Conservation (phyloP, 148 eudicot genomes). For the Dysphania ambrosioides region DNA sequence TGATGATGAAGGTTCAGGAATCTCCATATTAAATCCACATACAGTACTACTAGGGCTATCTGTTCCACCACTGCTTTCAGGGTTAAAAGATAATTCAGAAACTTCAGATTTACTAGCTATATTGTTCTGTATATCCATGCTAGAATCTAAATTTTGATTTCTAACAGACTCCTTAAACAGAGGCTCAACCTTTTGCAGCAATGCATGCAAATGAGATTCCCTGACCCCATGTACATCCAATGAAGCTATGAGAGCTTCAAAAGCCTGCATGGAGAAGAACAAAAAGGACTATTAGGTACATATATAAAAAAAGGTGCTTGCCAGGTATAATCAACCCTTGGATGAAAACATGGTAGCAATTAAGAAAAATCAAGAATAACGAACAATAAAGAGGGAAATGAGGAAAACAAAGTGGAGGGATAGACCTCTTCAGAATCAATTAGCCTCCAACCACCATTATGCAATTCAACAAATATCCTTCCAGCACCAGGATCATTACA, state of each 20-base stretch:
- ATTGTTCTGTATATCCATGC: slow-evolving; percentile 18
- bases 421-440: slow-evolving; percentile 81
- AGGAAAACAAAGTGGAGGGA: not conserved
- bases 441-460: slow-evolving; percentile 71
- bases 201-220: slow-evolving; percentile 67
- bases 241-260: slow-evolving; percentile 65
- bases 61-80: slow-evolving; percentile 28
- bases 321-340: not conserved
- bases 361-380: not conserved
- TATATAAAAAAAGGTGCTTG: not conserved
- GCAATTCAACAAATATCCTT: slow-evolving; percentile 74
- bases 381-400: not conserved
- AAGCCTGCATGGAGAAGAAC: slow-evolving; percentile 47
- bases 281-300: not conserved
- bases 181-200: slow-evolving; percentile 59
- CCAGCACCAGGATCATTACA: slow-evolving; percentile 81
- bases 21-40: slow-evolving; percentile 31
- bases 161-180: slow-evolving; percentile 56
- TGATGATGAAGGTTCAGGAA: slow-evolving; percentile 45
- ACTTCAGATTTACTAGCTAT: slow-evolving; percentile 33
- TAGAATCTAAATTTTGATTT: slow-evolving; percentile 28
- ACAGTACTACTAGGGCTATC: slow-evolving; percentile 43
- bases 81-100: slow-evolving; percentile 30
- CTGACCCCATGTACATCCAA: slow-evolving; percentile 80
- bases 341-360: not conserved